Evolutionary conservation across 257 asterid species (phyloP).

Genomic region (Paulownia fortunei): DNA sequence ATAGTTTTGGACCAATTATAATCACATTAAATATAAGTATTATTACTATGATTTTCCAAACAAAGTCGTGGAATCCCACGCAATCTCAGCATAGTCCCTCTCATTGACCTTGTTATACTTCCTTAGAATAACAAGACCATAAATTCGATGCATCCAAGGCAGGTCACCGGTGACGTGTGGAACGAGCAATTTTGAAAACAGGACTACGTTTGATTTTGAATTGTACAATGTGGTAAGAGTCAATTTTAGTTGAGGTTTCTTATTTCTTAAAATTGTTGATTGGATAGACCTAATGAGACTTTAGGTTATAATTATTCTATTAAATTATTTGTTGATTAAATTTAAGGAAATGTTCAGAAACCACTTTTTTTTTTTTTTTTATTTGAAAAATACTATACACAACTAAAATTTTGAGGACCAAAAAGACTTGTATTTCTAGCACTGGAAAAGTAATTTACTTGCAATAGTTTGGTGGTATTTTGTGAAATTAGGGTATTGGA

Average conservation of each 20-base stretch:
- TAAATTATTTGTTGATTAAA: not conserved
- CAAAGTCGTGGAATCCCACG: not conserved
- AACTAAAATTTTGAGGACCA: too few species aligned
- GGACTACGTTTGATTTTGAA: not conserved
- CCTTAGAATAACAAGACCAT: not conserved
- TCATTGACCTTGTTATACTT: not conserved
- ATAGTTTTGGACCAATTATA: not conserved
- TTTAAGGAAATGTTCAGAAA: too few species aligned
- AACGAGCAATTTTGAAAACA: not conserved
- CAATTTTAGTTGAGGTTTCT: not conserved
- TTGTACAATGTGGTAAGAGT: too few species aligned
- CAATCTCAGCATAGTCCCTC: not conserved
- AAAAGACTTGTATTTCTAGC: too few species aligned
- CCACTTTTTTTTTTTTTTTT: too few species aligned
- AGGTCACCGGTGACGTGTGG: not conserved
- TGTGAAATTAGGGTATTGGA: too few species aligned
- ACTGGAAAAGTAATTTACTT: too few species aligned
- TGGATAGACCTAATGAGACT: not conserved
- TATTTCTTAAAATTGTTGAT: not conserved
- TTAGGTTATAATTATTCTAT: not conserved
- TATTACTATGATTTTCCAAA: not conserved
- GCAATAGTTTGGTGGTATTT: too few species aligned
- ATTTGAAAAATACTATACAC: too few species aligned
- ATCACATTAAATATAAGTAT: not conserved
- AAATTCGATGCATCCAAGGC: not conserved